Conservation (phyloP, 2,329 filamentous ascomycete genomes). For the Hirsutella thompsonii region DNA sequence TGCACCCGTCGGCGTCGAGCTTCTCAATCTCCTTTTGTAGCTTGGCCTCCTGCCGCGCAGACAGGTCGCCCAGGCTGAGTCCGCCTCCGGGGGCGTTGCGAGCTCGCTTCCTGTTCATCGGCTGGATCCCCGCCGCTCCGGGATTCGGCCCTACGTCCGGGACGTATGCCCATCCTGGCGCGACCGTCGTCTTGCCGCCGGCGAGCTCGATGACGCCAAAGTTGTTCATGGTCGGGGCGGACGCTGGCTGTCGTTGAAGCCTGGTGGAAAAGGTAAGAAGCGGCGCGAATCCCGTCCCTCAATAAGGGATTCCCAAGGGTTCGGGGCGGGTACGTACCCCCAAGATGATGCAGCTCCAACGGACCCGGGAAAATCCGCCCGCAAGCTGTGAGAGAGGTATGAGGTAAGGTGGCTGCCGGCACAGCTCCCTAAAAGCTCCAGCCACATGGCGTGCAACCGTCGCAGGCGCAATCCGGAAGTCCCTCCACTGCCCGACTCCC, state of each 20-base stretch:
- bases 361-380: constrained; percentile 8
- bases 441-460: too few species aligned
- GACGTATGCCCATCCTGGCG: constrained; percentile 88
- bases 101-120: constrained; percentile 57
- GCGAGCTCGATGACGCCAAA: constrained; percentile 77
- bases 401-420: too few species aligned
- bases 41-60: constrained; percentile 71
- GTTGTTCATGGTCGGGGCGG: constrained; percentile 37
- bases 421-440: too few species aligned
- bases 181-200: constrained; percentile 51
- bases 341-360: too few species aligned
- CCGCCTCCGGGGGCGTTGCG: constrained; percentile 38
- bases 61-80: constrained; percentile 49
- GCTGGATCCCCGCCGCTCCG: constrained; percentile 36
- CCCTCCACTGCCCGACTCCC: too few species aligned
- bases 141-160: constrained; percentile 54
- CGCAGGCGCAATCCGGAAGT: too few species aligned
- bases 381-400: too few species aligned
- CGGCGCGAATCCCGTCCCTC: too few species aligned
- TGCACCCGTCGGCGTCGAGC: constrained; percentile 67
- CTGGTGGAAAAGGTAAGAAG: too few species aligned
- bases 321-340: too few species aligned
- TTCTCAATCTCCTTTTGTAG: constrained; percentile 70
- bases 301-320: too few species aligned
- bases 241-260: too few species aligned